These are phyloP conservation scores for Hypericum perforatum DNA, from an alignment of 345 rosid species.

Conservation along the genomic window DNA sequence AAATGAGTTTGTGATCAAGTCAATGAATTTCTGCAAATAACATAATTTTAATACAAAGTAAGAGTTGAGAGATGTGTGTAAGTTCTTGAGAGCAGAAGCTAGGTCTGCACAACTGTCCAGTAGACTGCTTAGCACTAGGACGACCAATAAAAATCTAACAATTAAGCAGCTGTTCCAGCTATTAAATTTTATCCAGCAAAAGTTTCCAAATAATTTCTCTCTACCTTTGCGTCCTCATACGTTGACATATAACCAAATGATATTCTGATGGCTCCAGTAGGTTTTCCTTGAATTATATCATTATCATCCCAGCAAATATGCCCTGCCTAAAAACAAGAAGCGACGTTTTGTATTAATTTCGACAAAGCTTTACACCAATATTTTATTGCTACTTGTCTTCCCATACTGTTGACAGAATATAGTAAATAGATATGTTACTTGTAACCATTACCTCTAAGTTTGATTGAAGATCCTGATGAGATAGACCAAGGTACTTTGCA, in stretches of 20 bases:
- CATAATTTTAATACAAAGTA: neutral
- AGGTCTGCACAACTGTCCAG: too few species aligned
- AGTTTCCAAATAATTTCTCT: conserved; percentile 6
- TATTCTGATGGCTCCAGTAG: conserved; percentile 87
- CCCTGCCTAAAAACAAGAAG: conserved; percentile 52
- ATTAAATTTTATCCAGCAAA: conserved; percentile 1
- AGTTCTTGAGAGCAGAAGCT: too few species aligned
- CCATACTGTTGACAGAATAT: conserved; percentile 5
- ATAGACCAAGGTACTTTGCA: conserved; percentile 80
- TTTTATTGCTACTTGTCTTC: neutral
- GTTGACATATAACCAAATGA: conserved; percentile 98
- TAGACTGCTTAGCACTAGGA: too few species aligned
- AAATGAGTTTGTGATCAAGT: conserved; percentile 57
- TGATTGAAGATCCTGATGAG: conserved; percentile 74
- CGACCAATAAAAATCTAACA: too few species aligned
- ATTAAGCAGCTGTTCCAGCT: too few species aligned
- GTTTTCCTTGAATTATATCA: conserved; percentile 74
- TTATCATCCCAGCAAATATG: conserved; percentile 97
- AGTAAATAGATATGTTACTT: conserved; percentile 1
- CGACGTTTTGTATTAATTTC: conserved; percentile 7
- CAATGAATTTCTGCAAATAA: conserved; percentile 59
- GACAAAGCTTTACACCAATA: neutral
- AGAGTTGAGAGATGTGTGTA: too few species aligned
- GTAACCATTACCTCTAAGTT: conserved; percentile 57
- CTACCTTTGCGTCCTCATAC: conserved; percentile 86